Evolutionary conservation across 176 grass and related monocot genomes (phyloP).

Genomic region (Hsuehochloa calcarea): DNA sequence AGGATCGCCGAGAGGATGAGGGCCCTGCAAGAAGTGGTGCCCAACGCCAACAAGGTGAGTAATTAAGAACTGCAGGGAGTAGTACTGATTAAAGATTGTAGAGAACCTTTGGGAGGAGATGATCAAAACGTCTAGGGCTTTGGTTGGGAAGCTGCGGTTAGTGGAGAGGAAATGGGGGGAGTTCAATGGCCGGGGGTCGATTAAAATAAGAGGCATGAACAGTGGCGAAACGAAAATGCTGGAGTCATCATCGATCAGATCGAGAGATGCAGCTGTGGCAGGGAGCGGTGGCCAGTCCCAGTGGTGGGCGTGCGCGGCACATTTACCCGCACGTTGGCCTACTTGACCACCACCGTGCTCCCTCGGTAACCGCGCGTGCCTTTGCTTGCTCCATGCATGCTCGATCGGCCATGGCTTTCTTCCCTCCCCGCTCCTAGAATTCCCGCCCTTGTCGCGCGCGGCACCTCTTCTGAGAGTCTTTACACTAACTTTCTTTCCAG

Average conservation of each 20-base stretch:
- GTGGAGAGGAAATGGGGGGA: not conserved
- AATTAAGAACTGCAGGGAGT: not conserved
- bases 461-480: constrained; percentile 21
- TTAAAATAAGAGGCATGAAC: constrained; percentile 27
- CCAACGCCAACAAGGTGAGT: constrained; percentile 91
- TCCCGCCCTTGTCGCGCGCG: constrained; percentile 36
- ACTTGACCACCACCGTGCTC: constrained; percentile 42
- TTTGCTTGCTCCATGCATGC: constrained; percentile 9
- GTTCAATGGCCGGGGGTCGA: constrained; percentile 18
- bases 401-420: constrained; percentile 41
- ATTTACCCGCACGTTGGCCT: constrained; percentile 42
- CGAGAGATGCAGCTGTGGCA: not conserved
- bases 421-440: constrained; percentile 27
- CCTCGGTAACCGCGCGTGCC: constrained; percentile 42
- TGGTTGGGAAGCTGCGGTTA: not conserved
- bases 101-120: not conserved
- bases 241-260: not conserved
- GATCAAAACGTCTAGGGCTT: constrained; percentile 41
- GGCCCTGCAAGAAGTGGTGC: constrained; percentile 84
- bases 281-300: not conserved
- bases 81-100: not conserved
- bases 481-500: constrained; percentile 12
- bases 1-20: constrained; percentile 99
- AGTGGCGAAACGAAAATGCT: constrained; percentile 5
- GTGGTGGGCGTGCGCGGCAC: constrained; percentile 42